These are phyloP conservation scores for Backusella mclennaniae DNA, from an alignment of 192 early-diverging fungal genomes.

Conservation along the genomic window DNA sequence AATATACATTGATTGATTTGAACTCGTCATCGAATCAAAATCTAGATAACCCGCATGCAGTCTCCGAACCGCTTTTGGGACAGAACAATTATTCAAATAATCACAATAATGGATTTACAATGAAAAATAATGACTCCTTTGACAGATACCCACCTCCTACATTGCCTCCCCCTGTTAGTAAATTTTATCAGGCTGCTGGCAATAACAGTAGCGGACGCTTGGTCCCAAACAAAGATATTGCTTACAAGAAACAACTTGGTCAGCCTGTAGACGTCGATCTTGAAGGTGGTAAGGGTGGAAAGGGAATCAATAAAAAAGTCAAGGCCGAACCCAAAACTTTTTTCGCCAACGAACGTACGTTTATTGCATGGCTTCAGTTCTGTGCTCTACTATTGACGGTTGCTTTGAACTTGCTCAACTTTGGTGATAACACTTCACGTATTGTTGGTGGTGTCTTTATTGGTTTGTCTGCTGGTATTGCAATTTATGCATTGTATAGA, in stretches of 20 bases:
- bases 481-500: slow-evolving; percentile 33
- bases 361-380: slow-evolving; percentile 78
- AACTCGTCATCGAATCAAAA: background rate
- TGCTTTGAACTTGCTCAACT: slow-evolving; percentile 67
- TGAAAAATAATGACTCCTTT: background rate
- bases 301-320: slow-evolving; percentile 29
- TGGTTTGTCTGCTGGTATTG: slow-evolving; percentile 23
- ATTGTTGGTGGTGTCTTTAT: slow-evolving; percentile 33
- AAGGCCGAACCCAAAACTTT: slow-evolving; percentile 67
- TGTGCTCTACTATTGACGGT: slow-evolving; percentile 64
- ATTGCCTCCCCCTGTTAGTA: background rate
- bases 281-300: background rate
- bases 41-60: background rate
- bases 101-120: background rate
- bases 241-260: background rate
- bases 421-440: slow-evolving; percentile 41
- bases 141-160: background rate
- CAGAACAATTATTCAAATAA: background rate
- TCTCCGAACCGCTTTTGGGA: background rate
- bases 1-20: slow-evolving; percentile 6
- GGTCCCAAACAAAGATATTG: background rate
- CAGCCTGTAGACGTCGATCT: background rate
- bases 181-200: slow-evolving; percentile 12
- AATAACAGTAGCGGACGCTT: slow-evolving; percentile 1
- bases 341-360: slow-evolving; percentile 91